Evolutionary conservation across 225 moss, liverwort and hornwort genomes (phyloP), one percentile per base, ranked within the genome.

Genomic region (Neckera pumila): DNA sequence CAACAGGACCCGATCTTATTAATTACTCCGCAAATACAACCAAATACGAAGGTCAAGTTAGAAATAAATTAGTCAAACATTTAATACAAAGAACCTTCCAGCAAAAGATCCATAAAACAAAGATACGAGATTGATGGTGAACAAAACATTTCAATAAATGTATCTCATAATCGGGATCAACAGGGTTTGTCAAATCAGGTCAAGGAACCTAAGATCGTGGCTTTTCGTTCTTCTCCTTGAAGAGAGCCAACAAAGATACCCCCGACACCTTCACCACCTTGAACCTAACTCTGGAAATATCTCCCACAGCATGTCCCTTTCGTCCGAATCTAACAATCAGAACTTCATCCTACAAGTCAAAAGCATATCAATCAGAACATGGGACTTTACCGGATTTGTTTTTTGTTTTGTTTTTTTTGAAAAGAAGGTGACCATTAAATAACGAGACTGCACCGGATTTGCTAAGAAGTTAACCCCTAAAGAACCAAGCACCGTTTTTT

Each of bases 221-320:
- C 94, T 97, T 97, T 84, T 97, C 96, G 94, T 97, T 96, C 92
- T 97, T 97, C 90, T 97, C 96, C 92, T 97, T 97, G 91, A 95
- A 97, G 81, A 97, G 95, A 71, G 97, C 97, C 69, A 97, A 93
- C 86, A 96, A 86, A 72, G 95, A 97, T 43, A 97, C 97, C 84
- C 97, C 97, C 21, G 96, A 97, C 19, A 95, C 96, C 91, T 96
- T 96, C 90, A 97, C 97, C 62, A 97, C 97, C 90, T 97, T 97
- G 85, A 97, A 97, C 85, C 97, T 86, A 26, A 97, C 96, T 85
- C 96, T 95, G 72, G 96, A 95, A 95, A 95, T 97, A 93, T 96
- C 97, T 96, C 97, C 97, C 87, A 97, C 96, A 60, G 95, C 96
- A 73, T 97, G 97, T 86, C 97, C 96, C 81, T 97, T 97, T 36